Conservation (phyloP, 768 basidiomycete species). For the Podaxis pistillaris region DNA sequence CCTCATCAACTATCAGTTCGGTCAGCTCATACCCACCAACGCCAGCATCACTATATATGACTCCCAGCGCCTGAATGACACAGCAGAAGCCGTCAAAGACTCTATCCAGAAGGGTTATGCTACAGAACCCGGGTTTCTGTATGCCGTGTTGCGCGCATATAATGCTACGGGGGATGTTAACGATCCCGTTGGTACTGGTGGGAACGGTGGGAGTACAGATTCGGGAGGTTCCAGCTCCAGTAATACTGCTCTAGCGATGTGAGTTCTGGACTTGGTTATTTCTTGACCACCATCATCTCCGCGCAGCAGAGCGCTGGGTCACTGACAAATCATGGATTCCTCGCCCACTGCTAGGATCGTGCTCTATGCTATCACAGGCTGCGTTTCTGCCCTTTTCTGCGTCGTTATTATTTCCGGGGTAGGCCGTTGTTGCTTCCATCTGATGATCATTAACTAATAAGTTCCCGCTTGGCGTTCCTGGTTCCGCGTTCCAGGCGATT, state of each 20-base stretch:
- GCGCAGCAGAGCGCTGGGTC: background rate
- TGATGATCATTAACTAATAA: background rate
- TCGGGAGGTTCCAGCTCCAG: conserved; percentile 20
- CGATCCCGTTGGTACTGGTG: conserved; percentile 22
- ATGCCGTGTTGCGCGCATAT: conserved; percentile 65
- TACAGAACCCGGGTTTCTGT: conserved; percentile 57
- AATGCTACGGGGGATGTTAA: conserved; percentile 48
- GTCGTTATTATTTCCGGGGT: conserved; percentile 85
- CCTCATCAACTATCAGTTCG: conserved; percentile 58
- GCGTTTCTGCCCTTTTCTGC: conserved; percentile 82
- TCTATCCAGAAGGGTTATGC: conserved; percentile 44
- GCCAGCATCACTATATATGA: conserved; percentile 56
- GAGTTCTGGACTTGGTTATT: conserved; percentile 20
- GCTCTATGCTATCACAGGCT: conserved; percentile 84
- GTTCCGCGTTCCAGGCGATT: conserved; percentile 50
- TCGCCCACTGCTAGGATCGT: conserved; percentile 54
- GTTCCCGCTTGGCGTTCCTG: conserved; percentile 9
- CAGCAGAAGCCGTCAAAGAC: conserved; percentile 38
- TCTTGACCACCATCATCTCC: background rate
- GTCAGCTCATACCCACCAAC: conserved; percentile 54
- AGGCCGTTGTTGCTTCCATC: conserved; percentile 25
- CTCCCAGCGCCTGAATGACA: conserved; percentile 59
- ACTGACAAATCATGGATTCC: background rate
- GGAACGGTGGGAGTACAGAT: conserved; percentile 22
- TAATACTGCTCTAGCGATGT: conserved; percentile 79